phyloP scores from a whole-genome alignment of 352 stramenopile species.

The Phytophthora megakarya region DNA sequence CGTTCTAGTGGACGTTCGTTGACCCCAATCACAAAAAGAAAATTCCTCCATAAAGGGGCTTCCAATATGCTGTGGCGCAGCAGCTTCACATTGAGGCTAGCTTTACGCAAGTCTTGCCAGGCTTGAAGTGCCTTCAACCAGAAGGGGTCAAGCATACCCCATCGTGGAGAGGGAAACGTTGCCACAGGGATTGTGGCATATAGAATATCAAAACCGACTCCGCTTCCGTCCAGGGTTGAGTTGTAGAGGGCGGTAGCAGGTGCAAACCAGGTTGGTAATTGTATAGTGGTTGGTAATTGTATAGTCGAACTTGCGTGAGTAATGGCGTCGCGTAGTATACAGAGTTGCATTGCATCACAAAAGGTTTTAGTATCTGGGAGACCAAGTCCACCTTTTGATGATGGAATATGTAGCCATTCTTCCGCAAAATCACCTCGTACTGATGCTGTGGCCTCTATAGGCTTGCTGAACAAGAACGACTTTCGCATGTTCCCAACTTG shows the following conservation, averaged over 20 bases:
- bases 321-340: conserved; percentile 16
- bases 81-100: background rate
- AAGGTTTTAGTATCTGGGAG: background rate
- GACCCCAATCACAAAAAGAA: background rate
- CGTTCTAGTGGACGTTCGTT: background rate
- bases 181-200: background rate
- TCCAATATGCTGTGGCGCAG: background rate
- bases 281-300: background rate
- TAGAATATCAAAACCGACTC: conserved; percentile 10
- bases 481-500: conserved; percentile 7
- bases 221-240: background rate
- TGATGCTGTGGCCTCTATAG: background rate
- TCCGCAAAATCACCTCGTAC: background rate
- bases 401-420: conserved; percentile 16
- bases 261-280: conserved; percentile 1
- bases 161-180: too few relatives aligned
- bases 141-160: background rate
- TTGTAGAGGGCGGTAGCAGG: background rate
- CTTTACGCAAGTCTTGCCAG: background rate
- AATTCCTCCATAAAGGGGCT: background rate
- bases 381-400: conserved; percentile 8
- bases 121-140: background rate
- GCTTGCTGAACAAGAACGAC: background rate
- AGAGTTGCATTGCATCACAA: conserved; percentile 7
- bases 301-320: background rate